Conservation (phyloP, 2,329 filamentous ascomycete species). For the Colletotrichum acutatum region DNA sequence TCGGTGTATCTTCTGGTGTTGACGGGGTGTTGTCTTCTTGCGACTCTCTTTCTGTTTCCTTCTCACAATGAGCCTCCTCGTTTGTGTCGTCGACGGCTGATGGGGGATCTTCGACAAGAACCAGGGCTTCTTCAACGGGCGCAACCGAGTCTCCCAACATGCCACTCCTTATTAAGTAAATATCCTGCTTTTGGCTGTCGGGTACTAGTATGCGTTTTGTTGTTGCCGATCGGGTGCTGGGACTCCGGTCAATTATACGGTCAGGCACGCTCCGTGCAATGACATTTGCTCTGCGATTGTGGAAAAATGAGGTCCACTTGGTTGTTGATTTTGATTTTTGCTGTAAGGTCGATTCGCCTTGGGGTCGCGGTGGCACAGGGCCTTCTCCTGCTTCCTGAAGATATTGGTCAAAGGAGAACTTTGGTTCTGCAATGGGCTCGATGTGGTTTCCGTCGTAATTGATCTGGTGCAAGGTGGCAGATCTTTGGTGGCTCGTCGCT, state of each 20-base stretch:
- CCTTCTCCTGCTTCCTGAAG: not conserved
- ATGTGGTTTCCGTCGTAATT: slow-evolving; percentile 45
- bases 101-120: not conserved
- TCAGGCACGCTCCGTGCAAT: slow-evolving; percentile 42
- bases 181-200: slow-evolving; percentile 43
- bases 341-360: slow-evolving; percentile 3
- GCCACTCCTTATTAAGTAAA: slow-evolving; percentile 27
- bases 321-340: slow-evolving; percentile 36
- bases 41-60: not conserved
- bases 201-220: slow-evolving; percentile 43
- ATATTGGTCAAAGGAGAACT: slow-evolving; percentile 36
- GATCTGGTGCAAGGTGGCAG: slow-evolving; percentile 73
- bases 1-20: slow-evolving; percentile 52
- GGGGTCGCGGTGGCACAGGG: not conserved
- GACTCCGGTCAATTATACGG: slow-evolving; percentile 43
- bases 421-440: slow-evolving; percentile 18
- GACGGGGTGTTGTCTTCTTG: slow-evolving; percentile 31
- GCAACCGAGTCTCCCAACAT: slow-evolving; percentile 32
- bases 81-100: not conserved
- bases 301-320: slow-evolving; percentile 69
- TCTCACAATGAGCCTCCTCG: not conserved
- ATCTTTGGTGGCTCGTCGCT: slow-evolving; percentile 83
- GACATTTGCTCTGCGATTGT: slow-evolving; percentile 51
- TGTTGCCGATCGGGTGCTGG: slow-evolving; percentile 30
- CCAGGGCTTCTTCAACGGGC: slow-evolving; percentile 13